A percentile compares a stretch with the other conserved stretches of the same genome.
These are phyloP conservation scores for Leucocoprinus sp. DNA, from an alignment of 768 basidiomycete genomes.

Conservation along the genomic window DNA sequence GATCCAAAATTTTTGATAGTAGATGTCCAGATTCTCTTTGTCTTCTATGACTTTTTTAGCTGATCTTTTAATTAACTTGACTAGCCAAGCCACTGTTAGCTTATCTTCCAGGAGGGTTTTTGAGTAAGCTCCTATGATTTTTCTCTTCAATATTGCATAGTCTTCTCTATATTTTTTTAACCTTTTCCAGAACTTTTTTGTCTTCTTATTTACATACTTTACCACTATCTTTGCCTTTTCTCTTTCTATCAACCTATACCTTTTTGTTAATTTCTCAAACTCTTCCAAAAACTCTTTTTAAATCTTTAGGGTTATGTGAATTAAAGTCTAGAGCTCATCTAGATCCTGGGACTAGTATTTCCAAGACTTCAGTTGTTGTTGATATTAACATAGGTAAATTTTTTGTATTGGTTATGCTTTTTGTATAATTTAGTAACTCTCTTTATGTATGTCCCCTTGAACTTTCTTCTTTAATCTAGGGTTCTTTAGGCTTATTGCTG, in stretches of 20 bases:
- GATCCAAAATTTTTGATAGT: neutral
- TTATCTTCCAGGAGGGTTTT: neutral
- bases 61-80: neutral
- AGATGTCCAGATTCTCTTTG: neutral
- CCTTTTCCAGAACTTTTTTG: constrained; percentile 12
- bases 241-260: constrained; percentile 7
- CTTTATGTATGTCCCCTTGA: too few relatives aligned
- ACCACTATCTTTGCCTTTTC: constrained; percentile 10
- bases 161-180: constrained; percentile 9
- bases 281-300: constrained; percentile 10
- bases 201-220: constrained; percentile 8
- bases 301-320: neutral
- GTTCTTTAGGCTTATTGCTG: constrained; percentile 49
- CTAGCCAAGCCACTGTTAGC: neutral
- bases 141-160: constrained; percentile 10
- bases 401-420: neutral
- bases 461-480: too few relatives aligned
- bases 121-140: constrained; percentile 5
- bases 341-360: constrained; percentile 1
- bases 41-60: neutral
- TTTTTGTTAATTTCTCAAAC: constrained; percentile 13
- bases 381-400: neutral
- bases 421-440: neutral
- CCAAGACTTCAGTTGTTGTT: constrained; percentile 4
- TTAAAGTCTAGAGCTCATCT: constrained; percentile 8